Evolutionary conservation across 2,329 filamentous ascomycete species (phyloP), one percentile per base, ranked within the genome.

Genomic region (Epichloe scottii): DNA sequence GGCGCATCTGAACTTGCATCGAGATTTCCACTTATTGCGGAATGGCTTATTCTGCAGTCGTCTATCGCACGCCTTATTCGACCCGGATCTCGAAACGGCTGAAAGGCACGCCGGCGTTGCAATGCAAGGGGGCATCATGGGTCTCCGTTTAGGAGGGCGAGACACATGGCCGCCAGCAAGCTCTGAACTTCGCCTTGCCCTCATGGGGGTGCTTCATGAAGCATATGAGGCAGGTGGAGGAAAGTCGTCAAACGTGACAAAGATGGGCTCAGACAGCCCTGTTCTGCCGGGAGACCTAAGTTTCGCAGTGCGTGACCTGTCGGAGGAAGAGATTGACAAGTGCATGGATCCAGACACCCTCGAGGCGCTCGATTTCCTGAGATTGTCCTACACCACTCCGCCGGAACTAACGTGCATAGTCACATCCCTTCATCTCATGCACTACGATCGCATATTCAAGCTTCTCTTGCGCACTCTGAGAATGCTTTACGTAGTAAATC

Each of bases 101-200:
- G 88, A 95, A 62, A 77, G 85, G 42, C 79, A 79, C 47, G 71
- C 78, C 17, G 87, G 88, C 3, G 74, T 84, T 34, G 79, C 86
- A 43, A 77, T 82, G 8, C 79, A 79, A 44, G 84, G 87, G 46
- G 78, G 82, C 52, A 71, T 79, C 14, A 91, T 95, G 74, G 91
- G 93, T 1, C 73, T 97, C 40, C 84, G 89, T 40, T 73, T 97
- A 0, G 86, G 86, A n/a, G 81, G 79, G 2, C 79, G 89, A 59
- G 82, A 87, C 51, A 87, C 77, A 34, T 97, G 93, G 93, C 93
- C 93, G 26, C 93, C 93, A 4, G 89, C 89, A 23, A 94, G 87
- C 64, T 96, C 90, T 0, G 93, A 97, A 64, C 71, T 98, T n/a
- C 81, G 89, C 10, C 74, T 97, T 5, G 88, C 88, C 0, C 73